These are phyloP conservation scores for Kregervanrija delftensis DNA, from an alignment of 805 yeast species.

Conservation along the genomic window DNA sequence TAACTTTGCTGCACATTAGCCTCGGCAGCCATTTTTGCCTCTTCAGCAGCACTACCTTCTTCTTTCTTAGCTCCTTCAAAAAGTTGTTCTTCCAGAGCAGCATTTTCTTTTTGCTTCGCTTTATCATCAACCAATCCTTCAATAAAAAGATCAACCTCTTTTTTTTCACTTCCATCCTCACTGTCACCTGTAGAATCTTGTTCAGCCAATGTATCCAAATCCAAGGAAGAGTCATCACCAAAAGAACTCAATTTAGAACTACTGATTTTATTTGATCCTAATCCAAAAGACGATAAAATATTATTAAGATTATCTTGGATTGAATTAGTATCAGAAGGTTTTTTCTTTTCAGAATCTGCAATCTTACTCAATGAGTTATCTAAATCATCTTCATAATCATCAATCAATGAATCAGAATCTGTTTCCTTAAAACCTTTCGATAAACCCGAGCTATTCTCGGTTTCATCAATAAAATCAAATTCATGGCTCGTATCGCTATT, in stretches of 20 bases:
- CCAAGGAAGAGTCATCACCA: too few relatives aligned
- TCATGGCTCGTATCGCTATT: conserved; percentile 9
- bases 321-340: too few relatives aligned
- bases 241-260: too few relatives aligned
- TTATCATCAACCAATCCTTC: not conserved
- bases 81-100: conserved; percentile 8
- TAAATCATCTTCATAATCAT: not conserved
- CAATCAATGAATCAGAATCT: conserved; percentile 6
- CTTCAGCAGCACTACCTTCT: conserved; percentile 1
- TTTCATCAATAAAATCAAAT: conserved; percentile 18
- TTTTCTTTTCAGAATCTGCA: too few relatives aligned
- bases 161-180: conserved; percentile 1
- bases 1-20: not conserved
- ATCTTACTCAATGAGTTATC: not conserved
- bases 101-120: not conserved
- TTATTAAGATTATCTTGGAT: too few relatives aligned
- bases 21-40: not conserved
- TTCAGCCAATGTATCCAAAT: too few relatives aligned
- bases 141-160: not conserved
- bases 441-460: conserved; percentile 12
- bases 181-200: too few relatives aligned
- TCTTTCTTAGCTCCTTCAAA: conserved; percentile 3
- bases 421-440: conserved; percentile 22
- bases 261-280: too few relatives aligned
- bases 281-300: too few relatives aligned